Evolutionary conservation across 768 basidiomycete genomes (phyloP).

Genomic region (Tulasnella sp.): DNA sequence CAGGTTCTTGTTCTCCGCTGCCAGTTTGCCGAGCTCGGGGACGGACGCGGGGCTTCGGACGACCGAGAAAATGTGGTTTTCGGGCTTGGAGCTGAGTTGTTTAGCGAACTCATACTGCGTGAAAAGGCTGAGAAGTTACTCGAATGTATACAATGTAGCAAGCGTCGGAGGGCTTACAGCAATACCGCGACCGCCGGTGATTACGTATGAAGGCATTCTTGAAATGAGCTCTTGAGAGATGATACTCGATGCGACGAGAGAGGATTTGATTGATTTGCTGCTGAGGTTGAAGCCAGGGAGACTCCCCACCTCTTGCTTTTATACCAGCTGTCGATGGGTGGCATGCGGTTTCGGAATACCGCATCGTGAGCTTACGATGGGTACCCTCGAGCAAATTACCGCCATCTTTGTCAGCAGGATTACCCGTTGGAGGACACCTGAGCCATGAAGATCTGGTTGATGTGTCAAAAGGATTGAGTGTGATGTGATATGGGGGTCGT

Average conservation of each 20-base stretch:
- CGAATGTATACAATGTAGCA: background rate
- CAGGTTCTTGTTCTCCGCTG: slow-evolving; percentile 21
- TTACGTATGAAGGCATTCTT: slow-evolving; percentile 19
- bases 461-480: background rate
- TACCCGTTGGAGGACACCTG: background rate
- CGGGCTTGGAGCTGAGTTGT: slow-evolving; percentile 18
- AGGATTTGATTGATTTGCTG: background rate
- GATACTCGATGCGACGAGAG: background rate
- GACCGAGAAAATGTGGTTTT: slow-evolving; percentile 22
- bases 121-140: slow-evolving; percentile 9
- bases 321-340: background rate
- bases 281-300: background rate
- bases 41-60: slow-evolving; percentile 22
- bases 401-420: background rate
- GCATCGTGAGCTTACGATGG: background rate
- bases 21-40: slow-evolving; percentile 13
- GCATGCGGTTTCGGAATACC: background rate
- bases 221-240: background rate
- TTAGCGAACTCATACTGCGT: slow-evolving; percentile 19
- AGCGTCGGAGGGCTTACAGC: slow-evolving; percentile 15
- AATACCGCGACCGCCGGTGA: slow-evolving; percentile 24
- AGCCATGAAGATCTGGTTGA: background rate
- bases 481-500: background rate
- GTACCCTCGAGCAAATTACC: background rate
- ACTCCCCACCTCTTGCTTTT: background rate